Evolutionary conservation across 305 asterid genomes (phyloP), one percentile per base, ranked within the genome.

Genomic region (Fraxinus platypoda): DNA sequence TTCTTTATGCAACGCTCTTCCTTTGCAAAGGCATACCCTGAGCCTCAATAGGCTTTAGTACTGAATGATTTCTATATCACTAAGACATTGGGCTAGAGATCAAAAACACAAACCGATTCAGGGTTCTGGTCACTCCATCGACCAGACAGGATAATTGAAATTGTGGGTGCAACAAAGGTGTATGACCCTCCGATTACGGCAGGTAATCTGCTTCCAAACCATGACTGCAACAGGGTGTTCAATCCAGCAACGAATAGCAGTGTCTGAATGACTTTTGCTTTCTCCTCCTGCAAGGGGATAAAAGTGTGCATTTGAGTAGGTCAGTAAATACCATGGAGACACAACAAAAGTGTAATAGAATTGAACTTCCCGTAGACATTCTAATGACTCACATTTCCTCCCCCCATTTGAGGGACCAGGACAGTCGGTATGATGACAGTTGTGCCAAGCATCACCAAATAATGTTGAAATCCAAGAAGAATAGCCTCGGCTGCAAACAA

Each of bases 391-490:
- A 94, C 97, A 68, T 91, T 90, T 90, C 98, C 95, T 82, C 98
- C 98, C 87, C 98, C 98, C 98, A 94, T 94, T 87, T 94, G 98
- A 81, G 97, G 97, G 82, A 94, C 98, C 77, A 94, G 84, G 43
- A 91, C 93, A n/a, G 96, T 85, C 2, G 98, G 97, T 77, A 94
- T 93, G 82, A 94, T 87, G 84, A 93, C 95, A 0, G 88, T 89
- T 28, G 98, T 93, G 74, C 95, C 97, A n/a, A 93, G 97, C 94
- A 92, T 91, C 78, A 95, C 98, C 33, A 93, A 76, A 86, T 93
- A 95, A 83, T 92, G 97, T 70, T 93, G 98, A 83, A 93, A 95
- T 12, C 98, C 98, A 34, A 94, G 97, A 78, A 94, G 97, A 80
- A 94, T 93, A n/a, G 98, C 98, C 89, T 95, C 98, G 74, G 98